These are phyloP conservation scores for Alternaria dauci DNA, from an alignment of 2,329 filamentous ascomycete genomes.

Conservation along the genomic window DNA sequence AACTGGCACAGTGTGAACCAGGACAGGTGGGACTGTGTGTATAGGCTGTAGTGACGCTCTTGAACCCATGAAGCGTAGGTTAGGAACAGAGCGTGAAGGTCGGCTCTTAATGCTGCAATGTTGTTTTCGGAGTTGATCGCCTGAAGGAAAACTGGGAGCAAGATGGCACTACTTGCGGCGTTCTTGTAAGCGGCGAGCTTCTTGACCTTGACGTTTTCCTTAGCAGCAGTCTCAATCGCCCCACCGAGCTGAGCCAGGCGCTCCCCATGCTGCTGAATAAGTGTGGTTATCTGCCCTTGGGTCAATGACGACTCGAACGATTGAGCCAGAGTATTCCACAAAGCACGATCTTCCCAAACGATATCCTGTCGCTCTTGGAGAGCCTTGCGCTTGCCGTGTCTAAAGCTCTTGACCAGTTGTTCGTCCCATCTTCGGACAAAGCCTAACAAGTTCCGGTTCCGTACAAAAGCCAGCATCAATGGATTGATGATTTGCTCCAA, in stretches of 20 bases:
- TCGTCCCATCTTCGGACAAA: constrained; percentile 48
- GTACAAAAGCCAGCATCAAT: constrained; percentile 45
- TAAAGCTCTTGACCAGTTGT: constrained; percentile 37
- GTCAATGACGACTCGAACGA: constrained; percentile 47
- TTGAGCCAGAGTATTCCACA: constrained; percentile 33
- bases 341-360: constrained; percentile 43
- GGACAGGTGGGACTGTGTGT: constrained; percentile 26
- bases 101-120: constrained; percentile 28
- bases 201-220: constrained; percentile 27
- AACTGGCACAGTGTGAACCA: constrained; percentile 46
- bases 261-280: constrained; percentile 41
- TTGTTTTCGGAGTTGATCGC: constrained; percentile 37
- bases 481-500: constrained; percentile 39
- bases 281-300: constrained; percentile 38
- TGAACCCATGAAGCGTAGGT: constrained; percentile 34
- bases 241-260: constrained; percentile 28
- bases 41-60: constrained; percentile 26
- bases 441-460: constrained; percentile 45
- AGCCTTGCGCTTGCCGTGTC: constrained; percentile 25
- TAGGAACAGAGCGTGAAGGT: constrained; percentile 34
- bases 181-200: constrained; percentile 33
- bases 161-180: constrained; percentile 38
- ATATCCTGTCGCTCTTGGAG: constrained; percentile 26
- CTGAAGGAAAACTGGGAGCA: constrained; percentile 40
- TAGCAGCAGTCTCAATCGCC: constrained; percentile 19